Conservation (phyloP, 768 basidiomycete genomes). For the Trametes gibbosa region DNA sequence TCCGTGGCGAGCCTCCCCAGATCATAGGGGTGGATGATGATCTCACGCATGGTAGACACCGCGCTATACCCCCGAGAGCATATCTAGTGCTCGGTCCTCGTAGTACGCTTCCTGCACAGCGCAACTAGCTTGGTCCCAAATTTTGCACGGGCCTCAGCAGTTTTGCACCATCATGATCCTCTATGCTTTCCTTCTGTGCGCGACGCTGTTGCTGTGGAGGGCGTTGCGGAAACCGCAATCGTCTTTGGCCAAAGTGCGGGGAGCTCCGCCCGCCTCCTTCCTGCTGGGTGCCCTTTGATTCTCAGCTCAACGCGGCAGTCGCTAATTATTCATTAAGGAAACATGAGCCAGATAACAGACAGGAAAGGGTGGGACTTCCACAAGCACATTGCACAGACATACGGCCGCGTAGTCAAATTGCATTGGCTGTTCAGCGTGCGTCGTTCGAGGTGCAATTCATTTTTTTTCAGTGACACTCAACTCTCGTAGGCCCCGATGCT, state of each 20-base stretch:
- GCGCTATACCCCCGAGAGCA: no score
- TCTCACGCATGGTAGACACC: no score
- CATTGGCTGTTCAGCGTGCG: constrained; percentile 11
- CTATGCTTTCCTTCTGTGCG: neutral
- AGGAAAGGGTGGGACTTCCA: constrained; percentile 15
- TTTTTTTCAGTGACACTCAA: no score
- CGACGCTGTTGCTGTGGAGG: neutral
- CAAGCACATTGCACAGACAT: constrained; percentile 6
- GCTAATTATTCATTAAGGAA: neutral
- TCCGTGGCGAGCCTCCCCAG: no score
- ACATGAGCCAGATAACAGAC: constrained; percentile 5
- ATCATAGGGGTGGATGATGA: no score
- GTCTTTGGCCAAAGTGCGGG: neutral
- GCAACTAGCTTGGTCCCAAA: no score
- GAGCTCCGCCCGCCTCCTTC: neutral
- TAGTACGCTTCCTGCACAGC: no score
- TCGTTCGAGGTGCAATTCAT: neutral
- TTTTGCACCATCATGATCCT: neutral
- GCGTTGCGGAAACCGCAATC: neutral
- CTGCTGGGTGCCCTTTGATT: neutral
- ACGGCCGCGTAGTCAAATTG: constrained; percentile 12
- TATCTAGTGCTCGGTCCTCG: no score
- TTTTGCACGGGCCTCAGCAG: no score
- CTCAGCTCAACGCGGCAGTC: neutral
- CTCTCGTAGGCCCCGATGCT: neutral